Evolutionary conservation across 2,329 filamentous ascomycete genomes (phyloP).

Genomic region (Neopestalotiopsis sp.): DNA sequence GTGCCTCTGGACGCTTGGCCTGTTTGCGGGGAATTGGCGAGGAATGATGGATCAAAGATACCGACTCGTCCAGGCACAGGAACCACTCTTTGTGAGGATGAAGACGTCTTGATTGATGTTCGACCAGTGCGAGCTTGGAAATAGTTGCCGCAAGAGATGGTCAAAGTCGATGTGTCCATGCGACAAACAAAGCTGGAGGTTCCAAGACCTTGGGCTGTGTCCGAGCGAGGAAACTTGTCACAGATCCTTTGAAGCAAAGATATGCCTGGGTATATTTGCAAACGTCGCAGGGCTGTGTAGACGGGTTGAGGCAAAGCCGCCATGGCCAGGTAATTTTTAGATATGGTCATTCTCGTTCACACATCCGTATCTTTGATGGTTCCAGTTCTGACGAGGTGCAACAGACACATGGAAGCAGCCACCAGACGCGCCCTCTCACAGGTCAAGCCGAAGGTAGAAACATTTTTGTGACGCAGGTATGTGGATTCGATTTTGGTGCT

Average conservation of each 20-base stretch:
- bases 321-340: background rate
- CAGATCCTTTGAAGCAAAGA: background rate
- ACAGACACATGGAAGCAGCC: background rate
- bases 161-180: too few relatives aligned
- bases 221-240: background rate
- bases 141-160: background rate
- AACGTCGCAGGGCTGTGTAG: background rate
- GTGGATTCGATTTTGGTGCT: background rate
- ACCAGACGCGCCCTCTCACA: background rate
- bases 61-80: constrained; percentile 6
- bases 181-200: too few relatives aligned
- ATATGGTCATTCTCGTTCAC: background rate
- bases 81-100: background rate
- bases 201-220: background rate
- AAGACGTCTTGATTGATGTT: background rate
- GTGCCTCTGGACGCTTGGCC: constrained; percentile 15
- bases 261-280: background rate
- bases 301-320: too few relatives aligned
- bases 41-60: background rate
- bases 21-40: constrained; percentile 15
- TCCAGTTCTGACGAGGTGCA: background rate
- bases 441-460: background rate
- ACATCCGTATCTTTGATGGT: background rate
- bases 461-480: background rate
- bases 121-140: background rate